These are phyloP conservation scores for Hypoxylon sp. DNA, from an alignment of 2,329 filamentous ascomycete species.

Conservation along the genomic window DNA sequence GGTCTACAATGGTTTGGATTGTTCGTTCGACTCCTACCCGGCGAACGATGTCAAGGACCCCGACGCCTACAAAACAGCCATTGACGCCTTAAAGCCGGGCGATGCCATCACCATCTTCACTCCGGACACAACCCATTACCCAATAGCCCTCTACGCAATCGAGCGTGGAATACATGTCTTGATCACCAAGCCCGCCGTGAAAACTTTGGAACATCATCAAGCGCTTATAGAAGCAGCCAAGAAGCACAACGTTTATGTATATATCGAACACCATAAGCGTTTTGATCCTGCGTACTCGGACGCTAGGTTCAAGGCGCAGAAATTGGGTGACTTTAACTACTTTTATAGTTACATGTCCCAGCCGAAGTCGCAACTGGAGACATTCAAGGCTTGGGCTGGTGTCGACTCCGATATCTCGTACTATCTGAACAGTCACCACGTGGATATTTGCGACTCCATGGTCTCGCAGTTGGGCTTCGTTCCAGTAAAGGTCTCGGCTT, in stretches of 20 bases:
- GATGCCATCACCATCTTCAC: constrained; percentile 97
- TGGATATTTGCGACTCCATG: constrained; percentile 95
- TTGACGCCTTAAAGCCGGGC: constrained; percentile 83
- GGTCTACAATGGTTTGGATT: constrained; percentile 90
- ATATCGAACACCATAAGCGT: constrained; percentile 96
- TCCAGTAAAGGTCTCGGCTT: constrained; percentile 83
- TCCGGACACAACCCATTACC: constrained; percentile 91
- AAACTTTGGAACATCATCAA: constrained; percentile 84
- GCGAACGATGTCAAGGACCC: constrained; percentile 79
- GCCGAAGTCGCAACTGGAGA: constrained; percentile 90
- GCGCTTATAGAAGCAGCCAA: constrained; percentile 78
- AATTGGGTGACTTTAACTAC: constrained; percentile 95
- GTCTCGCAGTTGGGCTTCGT: constrained; percentile 78
- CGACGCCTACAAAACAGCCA: constrained; percentile 88
- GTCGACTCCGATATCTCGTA: constrained; percentile 94
- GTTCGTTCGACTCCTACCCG: constrained; percentile 86
- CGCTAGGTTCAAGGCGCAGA: constrained; percentile 80
- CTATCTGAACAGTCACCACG: constrained; percentile 95
- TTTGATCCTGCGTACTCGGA: constrained; percentile 95
- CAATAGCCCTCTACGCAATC: constrained; percentile 92
- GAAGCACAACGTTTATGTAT: constrained; percentile 86
- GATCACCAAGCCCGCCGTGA: constrained; percentile 93
- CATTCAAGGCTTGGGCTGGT: constrained; percentile 94
- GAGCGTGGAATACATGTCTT: constrained; percentile 89
- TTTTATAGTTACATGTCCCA: constrained; percentile 98